Conservation (phyloP, 768 basidiomycete species). For the Cystobasidiopsis lactophilus region DNA sequence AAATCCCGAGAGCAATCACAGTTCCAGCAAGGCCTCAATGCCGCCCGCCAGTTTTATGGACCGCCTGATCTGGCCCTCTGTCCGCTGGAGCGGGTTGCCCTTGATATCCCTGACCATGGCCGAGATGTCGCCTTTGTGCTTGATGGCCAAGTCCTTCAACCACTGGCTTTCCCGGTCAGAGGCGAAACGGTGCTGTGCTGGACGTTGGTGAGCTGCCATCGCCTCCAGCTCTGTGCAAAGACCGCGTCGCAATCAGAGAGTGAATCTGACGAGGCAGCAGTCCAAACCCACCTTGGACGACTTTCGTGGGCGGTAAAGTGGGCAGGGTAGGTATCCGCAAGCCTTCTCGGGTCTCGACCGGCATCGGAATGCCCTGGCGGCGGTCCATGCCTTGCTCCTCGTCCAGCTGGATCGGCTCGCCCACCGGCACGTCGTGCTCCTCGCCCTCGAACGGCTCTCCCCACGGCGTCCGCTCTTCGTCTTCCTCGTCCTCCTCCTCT, state of each 20-base stretch:
- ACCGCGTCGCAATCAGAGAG: neutral
- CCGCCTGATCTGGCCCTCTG: conserved; percentile 42
- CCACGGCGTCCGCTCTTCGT: neutral
- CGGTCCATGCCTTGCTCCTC: neutral
- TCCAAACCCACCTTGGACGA: neutral
- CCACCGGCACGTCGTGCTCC: neutral
- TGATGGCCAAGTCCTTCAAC: conserved; percentile 41
- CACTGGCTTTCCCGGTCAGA: conserved; percentile 48
- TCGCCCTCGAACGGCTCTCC: neutral
- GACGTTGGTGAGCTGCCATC: conserved; percentile 28
- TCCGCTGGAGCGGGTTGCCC: conserved; percentile 64
- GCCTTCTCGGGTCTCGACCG: neutral
- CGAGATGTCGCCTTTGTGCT: conserved; percentile 47
- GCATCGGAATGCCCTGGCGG: neutral
- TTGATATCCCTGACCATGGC: conserved; percentile 59
- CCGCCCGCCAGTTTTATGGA: neutral
- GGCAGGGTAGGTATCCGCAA: neutral
- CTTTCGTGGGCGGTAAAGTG: neutral
- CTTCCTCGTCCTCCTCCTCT: neutral
- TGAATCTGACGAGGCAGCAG: neutral
- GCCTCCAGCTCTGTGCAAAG: conserved; percentile 47
- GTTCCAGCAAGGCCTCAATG: neutral
- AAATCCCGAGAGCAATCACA: too few species aligned
- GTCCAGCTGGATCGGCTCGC: neutral
- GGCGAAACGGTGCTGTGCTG: conserved; percentile 34